Evolutionary conservation across 108 stramenopile species (phyloP), one percentile per base, ranked within the genome.

Genomic region (Poteriospumella lacustris): DNA sequence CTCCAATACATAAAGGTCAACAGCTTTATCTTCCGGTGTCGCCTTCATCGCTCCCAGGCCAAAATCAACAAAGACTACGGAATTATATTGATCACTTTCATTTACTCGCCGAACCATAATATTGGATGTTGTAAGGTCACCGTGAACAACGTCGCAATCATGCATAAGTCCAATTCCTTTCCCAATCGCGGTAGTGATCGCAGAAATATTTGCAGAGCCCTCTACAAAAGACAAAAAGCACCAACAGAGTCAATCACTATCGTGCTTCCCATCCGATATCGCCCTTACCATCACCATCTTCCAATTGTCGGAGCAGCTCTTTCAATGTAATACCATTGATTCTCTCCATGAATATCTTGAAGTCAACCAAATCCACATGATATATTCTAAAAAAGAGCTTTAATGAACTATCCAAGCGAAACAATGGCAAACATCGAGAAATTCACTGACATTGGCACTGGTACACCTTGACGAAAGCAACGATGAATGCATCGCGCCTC

Each of bases 91-190:
- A 78, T 72, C 60, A 39, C 24, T 56, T 12, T 28, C 0, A 28
- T 1, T 26, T 43, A 38, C 81, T 78, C 81, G 70, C 39, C 78
- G 59, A n/a, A 83, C 52, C 44, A 96, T 87, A 47, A 95, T 89
- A 77, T 98, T 98, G 70, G 94, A 95, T 2, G 97, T 96, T 2
- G 95, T 98, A 52, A 96, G 85, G 79, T 98, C 97, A 33, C 97
- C 97, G 81, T 98, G 97, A 47, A 94, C 87, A 5, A 95, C 78
- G 44, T 89, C 90, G 3, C 90, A 77, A 82, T 90, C 90, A 85
- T 98, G 95, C 81, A 96, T 81, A 58, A 83, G 85, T 5, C 88
- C 97, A 68, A 98, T 83, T 42, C 89, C 64, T 39, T 56, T 59
- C 28, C 97, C 97, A 58, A 97, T 83, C 56, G 59, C 77, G 38